A percentile compares a stretch with the other conserved stretches of the same genome.
Conservation (phyloP, 441 rosid species). For the Erodium moschatum region DNA sequence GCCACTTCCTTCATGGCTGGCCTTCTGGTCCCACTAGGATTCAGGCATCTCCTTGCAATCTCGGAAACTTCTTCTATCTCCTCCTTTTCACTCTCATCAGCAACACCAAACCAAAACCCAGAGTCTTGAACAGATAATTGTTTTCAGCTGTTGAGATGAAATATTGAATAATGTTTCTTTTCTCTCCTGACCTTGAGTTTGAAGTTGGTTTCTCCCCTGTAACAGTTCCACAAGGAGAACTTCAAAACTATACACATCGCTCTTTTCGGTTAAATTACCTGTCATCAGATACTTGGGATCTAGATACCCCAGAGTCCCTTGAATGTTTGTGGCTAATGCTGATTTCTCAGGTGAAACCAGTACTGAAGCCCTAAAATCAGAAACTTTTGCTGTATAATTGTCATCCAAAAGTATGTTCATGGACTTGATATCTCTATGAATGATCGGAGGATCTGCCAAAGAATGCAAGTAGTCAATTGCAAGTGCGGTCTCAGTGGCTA, state of each 20-base stretch:
- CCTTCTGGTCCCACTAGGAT: neutral
- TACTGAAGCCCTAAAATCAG: constrained; percentile 32
- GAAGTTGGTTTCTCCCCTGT: constrained; percentile 23
- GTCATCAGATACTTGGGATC: constrained; percentile 28
- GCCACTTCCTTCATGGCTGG: constrained; percentile 7
- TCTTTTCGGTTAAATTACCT: constrained; percentile 19
- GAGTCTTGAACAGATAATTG: neutral
- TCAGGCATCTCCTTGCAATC: constrained; percentile 10
- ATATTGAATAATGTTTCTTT: constrained; percentile 16
- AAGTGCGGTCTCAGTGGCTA: constrained; percentile 16
- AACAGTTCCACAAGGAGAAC: constrained; percentile 30
- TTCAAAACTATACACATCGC: constrained; percentile 30
- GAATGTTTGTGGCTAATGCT: constrained; percentile 13
- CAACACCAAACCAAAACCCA: constrained; percentile 20
- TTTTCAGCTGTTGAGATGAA: constrained; percentile 20
- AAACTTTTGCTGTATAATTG: constrained; percentile 10
- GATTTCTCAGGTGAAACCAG: constrained; percentile 21
- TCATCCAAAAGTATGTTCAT: constrained; percentile 14
- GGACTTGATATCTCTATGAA: constrained; percentile 17
- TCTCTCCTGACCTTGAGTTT: constrained; percentile 5
- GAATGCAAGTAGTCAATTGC: constrained; percentile 19
- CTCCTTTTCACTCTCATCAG: constrained; percentile 20
- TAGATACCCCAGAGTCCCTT: constrained; percentile 30
- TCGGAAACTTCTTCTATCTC: constrained; percentile 27
- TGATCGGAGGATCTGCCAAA: constrained; percentile 15